Base-by-base conservation (phyloP, 306 rosid genomes). In the Castanospermum australe region DNA sequence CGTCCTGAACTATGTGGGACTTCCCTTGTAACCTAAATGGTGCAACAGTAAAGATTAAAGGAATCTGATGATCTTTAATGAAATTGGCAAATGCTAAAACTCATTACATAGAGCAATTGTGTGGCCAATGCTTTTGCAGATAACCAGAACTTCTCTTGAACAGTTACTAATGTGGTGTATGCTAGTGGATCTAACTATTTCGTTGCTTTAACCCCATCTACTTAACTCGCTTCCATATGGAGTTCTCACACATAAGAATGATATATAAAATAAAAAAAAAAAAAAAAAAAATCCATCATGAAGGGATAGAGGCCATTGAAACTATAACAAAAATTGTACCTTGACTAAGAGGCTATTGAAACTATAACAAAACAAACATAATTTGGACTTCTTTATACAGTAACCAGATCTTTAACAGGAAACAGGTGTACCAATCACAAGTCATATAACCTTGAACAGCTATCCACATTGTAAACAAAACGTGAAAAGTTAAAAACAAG, bases 1-100 rank as follows among this genome's bases (percentile, higher is more conserved):
- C 99, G 65, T 93, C 97, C 83, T 93, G 97, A 88, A 95, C 92
- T 59, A 93, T 38, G 73, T 93, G 97, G 54, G 97, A 93, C 90
- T 95, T 95, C 77, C 99, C 99, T 73, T 95, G 99, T 79, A 95
- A 89, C 94, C 99, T 95, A 83, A 52, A 76, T 62, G 79, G 28
- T 14, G 54, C 45, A 70, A 32, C 67, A 76, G 71, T 57, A n/a
- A 28, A 55, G 54, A 80, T 75, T 54, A 44, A 63, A 25, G 17
- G 0, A 41, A 28, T 61, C 25, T 14, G 25, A 51, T 14, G 21
- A 50, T 1, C 62, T 39, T 63, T 63, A 9, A 4, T 25, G 9
- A 51, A 65, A 62, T 32, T 28, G 30, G 50, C 47, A 45, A 45
- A 64, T 33, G 55, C 41, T 12, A 14, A 41, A 36, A 38, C 24